Evolutionary conservation across 352 stramenopile genomes (phyloP).

Genomic region (Phytophthora brassicae): DNA sequence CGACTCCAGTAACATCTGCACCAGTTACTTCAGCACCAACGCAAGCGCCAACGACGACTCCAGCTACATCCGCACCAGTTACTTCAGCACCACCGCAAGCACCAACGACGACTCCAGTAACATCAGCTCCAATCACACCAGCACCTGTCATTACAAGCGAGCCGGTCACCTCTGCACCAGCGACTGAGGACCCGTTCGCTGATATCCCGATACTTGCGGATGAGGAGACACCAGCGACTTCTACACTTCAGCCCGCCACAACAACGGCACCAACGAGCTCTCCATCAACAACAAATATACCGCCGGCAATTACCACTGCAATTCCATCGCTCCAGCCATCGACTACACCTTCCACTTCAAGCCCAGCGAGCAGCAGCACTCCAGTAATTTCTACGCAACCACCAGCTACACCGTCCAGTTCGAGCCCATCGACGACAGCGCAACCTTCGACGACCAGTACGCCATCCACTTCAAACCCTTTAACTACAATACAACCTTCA

Average conservation of each 20-base stretch:
- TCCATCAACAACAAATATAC: constrained; percentile 5
- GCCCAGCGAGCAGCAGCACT: background rate
- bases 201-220: constrained; percentile 16
- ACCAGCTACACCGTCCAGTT: background rate
- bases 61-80: background rate
- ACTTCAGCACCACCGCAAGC: background rate
- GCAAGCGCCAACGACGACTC: background rate
- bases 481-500: constrained; percentile 1
- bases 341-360: background rate
- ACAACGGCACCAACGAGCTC: constrained; percentile 8
- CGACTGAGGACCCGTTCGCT: constrained; percentile 17
- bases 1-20: background rate
- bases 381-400: background rate
- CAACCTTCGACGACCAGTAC: background rate
- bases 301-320: constrained; percentile 1
- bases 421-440: background rate
- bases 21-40: background rate
- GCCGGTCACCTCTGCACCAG: background rate
- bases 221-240: constrained; percentile 4
- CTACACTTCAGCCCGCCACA: background rate
- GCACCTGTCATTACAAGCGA: background rate
- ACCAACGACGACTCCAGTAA: background rate
- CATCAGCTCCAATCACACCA: background rate
- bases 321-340: background rate
- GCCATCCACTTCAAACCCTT: background rate